Evolutionary conservation across 176 grass and related monocot genomes (phyloP), one percentile per base, ranked within the genome.

Genomic region (Microstegium vimineum): DNA sequence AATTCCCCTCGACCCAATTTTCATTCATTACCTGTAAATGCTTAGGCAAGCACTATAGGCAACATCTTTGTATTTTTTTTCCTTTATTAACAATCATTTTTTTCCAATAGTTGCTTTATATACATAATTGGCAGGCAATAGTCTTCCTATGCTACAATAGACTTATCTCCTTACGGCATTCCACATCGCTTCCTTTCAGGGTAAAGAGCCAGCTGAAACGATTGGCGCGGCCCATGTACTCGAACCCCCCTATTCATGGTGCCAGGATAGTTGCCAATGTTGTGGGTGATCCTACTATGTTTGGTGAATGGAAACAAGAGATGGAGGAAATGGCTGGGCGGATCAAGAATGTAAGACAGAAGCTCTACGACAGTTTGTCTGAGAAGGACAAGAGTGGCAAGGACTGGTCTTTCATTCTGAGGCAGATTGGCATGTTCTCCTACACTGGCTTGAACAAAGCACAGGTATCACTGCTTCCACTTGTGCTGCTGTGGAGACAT

Each of bases 121-220:
- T 36, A 34, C 54, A 74, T 17, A 34, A 62, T 25, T 8, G n/a
- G 16, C 45, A 40, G 13, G 40, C 9, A 64, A 52, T 69, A 23
- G 16, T 41, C 1, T 18, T 75, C 26, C 8, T 62, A 33, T 61
- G 1, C 16, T 72, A 9, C 36, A 61, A 66, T 62, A 72, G 41
- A 42, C 59, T 73, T 49, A 23, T 20, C 22, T 60, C 61, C 4
- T 2, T 37, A 15, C 26, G 27, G 4, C 11, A 69, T 61, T 10
- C 37, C 17, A 61, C 15, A 2, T 6, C 0, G 2, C 40, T 76
- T 76, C 22, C 22, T 83, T 83, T 17, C 79, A 98, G 92, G 89
- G 92, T 93, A 80, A 98, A 98, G 87, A 98, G 95, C 86, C 92
- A 98, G 80, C 86, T 98, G 84, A 98, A 98, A 88, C 86, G 95